Percentiles rank a stretch among this genome's conserved stretches.
Evolutionary conservation across 2,329 filamentous ascomycete species (phyloP).

Genomic region (Epichloe uncinata): DNA sequence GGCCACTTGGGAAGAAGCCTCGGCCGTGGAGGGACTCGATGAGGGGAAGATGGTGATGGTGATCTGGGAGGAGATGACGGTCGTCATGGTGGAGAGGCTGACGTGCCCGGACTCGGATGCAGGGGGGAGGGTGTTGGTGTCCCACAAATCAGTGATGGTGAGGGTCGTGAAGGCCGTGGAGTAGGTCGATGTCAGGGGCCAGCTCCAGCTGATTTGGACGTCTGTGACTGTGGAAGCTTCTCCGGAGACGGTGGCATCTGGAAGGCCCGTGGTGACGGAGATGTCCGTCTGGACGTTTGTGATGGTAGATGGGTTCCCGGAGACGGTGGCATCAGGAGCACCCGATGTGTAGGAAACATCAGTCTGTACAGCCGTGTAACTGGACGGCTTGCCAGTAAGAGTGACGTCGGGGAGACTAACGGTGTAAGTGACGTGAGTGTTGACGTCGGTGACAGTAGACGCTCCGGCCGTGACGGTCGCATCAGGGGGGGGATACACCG

Average conservation of each 20-base stretch:
- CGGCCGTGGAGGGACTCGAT: neutral
- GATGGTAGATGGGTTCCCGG: slow-evolving; percentile 16
- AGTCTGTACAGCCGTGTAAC: slow-evolving; percentile 11
- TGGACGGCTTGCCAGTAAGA: slow-evolving; percentile 14
- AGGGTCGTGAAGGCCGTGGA: slow-evolving; percentile 13
- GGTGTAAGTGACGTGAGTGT: slow-evolving; percentile 12
- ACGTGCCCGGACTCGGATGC: neutral
- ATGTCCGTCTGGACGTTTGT: slow-evolving; percentile 17
- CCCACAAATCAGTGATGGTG: slow-evolving; percentile 19
- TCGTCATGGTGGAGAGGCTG: slow-evolving; percentile 11
- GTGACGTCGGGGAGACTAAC: slow-evolving; percentile 14
- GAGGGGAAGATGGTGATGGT: slow-evolving; percentile 13
- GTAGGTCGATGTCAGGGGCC: slow-evolving; percentile 8
- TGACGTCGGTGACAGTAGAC: slow-evolving; percentile 14
- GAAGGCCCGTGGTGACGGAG: slow-evolving; percentile 16
- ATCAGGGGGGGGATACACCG: slow-evolving; percentile 7
- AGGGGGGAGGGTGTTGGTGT: slow-evolving; percentile 2
- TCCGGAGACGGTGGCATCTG: slow-evolving; percentile 20
- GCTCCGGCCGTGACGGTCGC: slow-evolving; percentile 14
- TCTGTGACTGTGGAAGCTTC: slow-evolving; percentile 20
- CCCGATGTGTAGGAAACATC: slow-evolving; percentile 12
- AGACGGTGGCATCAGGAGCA: slow-evolving; percentile 15
- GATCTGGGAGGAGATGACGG: slow-evolving; percentile 11
- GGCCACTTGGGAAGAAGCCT: slow-evolving; percentile 10
- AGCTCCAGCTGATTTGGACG: slow-evolving; percentile 12